Evolutionary conservation across 2,329 filamentous ascomycete species (phyloP).

Genomic region (Fusarium napiforme): DNA sequence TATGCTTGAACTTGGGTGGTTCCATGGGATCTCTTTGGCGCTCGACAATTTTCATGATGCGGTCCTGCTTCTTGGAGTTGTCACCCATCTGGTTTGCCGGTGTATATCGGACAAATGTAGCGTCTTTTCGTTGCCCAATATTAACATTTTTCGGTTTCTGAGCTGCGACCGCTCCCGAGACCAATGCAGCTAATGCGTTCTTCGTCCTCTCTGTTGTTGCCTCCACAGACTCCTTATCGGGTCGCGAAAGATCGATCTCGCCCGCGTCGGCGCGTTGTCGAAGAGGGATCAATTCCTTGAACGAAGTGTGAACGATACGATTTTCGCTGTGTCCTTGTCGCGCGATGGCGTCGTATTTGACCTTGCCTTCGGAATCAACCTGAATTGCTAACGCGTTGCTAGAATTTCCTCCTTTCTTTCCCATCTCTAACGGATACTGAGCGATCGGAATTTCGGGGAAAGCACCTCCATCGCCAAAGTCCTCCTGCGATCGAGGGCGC

Average conservation of each 20-base stretch:
- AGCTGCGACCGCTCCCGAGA: constrained; percentile 85
- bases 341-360: constrained; percentile 96
- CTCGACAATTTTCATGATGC: constrained; percentile 98
- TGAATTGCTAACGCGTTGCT: constrained; percentile 94
- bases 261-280: constrained; percentile 93
- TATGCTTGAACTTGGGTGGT: constrained; percentile 98
- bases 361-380: constrained; percentile 89
- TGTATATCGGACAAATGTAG: constrained; percentile 95
- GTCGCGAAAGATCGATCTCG: constrained; percentile 86
- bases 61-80: constrained; percentile 85
- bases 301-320: constrained; percentile 91
- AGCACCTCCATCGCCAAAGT: constrained; percentile 95
- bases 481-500: constrained; percentile 87
- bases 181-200: constrained; percentile 82
- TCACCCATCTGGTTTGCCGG: constrained; percentile 97
- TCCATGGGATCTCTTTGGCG: constrained; percentile 95
- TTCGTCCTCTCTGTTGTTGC: constrained; percentile 90
- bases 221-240: constrained; percentile 84
- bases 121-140: constrained; percentile 80
- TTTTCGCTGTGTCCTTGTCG: constrained; percentile 85
- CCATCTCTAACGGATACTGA: constrained; percentile 97
- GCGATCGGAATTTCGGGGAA: constrained; percentile 95
- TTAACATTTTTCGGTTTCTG: constrained; percentile 98
- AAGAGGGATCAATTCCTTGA: constrained; percentile 95
- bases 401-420: constrained; percentile 75